These are phyloP conservation scores for Adiantum capillusveneris DNA, from an alignment of 75 land plant species.

Conservation along the genomic window DNA sequence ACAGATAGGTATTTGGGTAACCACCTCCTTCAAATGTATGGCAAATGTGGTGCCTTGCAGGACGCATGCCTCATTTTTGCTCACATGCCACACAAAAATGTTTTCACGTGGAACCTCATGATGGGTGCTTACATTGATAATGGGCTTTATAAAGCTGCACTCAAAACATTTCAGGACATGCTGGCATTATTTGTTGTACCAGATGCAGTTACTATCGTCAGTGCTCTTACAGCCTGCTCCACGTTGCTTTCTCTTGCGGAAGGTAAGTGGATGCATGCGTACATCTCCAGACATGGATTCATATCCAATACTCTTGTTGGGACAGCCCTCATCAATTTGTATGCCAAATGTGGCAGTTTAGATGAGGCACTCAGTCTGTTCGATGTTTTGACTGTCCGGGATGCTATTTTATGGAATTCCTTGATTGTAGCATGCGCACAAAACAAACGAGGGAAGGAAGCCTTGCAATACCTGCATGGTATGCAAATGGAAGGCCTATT, in stretches of 20 bases:
- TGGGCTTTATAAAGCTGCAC: neutral
- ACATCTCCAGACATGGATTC: neutral
- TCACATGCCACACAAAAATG: neutral
- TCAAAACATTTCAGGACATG: neutral
- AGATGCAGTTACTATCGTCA: neutral
- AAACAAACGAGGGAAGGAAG: slow-evolving; percentile 19
- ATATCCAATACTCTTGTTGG: neutral
- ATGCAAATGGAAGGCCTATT: slow-evolving; percentile 17
- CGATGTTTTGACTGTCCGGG: slow-evolving; percentile 6
- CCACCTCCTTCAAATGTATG: neutral
- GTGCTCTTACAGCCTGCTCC: neutral
- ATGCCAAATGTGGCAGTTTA: slow-evolving; percentile 4
- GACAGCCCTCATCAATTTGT: neutral
- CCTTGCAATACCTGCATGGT: slow-evolving; percentile 23
- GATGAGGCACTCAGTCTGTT: neutral
- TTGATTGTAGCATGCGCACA: slow-evolving; percentile 24
- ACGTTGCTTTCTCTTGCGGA: neutral
- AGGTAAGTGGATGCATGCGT: neutral
- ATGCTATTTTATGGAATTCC: slow-evolving; percentile 38
- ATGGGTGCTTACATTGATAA: neutral
- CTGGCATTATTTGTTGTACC: neutral
- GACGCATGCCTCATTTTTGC: neutral
- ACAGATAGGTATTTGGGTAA: neutral
- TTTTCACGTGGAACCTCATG: neutral
- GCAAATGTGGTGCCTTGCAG: neutral